A percentile compares a stretch with the other conserved stretches of the same genome.
Conservation (phyloP, 176 grass and related monocot species). For the Rhynchospora tenuis region DNA sequence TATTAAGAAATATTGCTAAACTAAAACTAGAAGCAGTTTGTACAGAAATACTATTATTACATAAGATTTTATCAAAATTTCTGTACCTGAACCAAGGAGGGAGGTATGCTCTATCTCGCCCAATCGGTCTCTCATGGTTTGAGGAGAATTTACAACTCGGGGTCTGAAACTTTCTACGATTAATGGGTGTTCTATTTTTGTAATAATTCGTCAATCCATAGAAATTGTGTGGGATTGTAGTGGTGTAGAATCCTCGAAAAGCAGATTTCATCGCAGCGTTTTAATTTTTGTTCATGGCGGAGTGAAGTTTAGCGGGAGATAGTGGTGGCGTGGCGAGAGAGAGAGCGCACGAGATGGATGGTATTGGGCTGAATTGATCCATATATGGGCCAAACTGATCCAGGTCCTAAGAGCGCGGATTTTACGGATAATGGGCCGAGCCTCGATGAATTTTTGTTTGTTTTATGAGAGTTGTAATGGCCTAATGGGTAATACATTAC, state of each 20-base stretch:
- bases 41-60: not conserved
- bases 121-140: conserved; percentile 20
- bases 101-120: conserved; percentile 17
- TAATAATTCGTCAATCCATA: not conserved
- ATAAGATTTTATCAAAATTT: not conserved
- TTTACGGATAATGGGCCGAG: no score
- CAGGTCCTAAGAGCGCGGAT: not conserved
- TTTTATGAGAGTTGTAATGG: no score
- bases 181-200: not conserved
- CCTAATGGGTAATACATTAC: no score
- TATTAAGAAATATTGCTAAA: not conserved
- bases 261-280: conserved; percentile 7
- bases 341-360: not conserved
- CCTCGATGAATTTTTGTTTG: no score
- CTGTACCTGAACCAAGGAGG: conserved; percentile 61
- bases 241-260: conserved; percentile 10
- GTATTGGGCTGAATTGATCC: not conserved
- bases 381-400: not conserved
- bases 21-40: not conserved
- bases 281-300: not conserved
- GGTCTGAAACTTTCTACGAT: not conserved
- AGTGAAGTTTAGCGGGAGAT: not conserved
- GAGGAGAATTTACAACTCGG: not conserved
- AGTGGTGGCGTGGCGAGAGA: not conserved
- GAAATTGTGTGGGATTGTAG: not conserved